phyloP scores from a whole-genome alignment of 371 early-diverging fungal genomes.

The Amoeboradix gromovi region DNA sequence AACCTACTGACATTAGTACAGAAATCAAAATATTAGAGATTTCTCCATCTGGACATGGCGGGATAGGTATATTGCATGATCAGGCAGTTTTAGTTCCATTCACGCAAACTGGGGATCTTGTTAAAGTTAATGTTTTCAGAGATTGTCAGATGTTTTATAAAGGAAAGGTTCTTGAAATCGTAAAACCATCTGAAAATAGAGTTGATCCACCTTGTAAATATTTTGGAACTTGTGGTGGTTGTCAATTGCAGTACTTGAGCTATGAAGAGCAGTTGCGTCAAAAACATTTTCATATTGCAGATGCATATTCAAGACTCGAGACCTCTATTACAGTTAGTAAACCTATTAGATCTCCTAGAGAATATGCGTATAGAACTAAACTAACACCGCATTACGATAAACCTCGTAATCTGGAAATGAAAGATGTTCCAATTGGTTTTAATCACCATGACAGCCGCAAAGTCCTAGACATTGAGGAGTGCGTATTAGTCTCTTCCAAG shows the following conservation, averaged over 20 bases:
- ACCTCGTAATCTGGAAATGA: conserved; percentile 4
- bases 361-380: conserved; percentile 26
- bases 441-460: conserved; percentile 16
- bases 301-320: conserved; percentile 11
- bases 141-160: conserved; percentile 25
- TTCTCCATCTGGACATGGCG: neutral
- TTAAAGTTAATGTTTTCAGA: conserved; percentile 14
- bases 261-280: conserved; percentile 22
- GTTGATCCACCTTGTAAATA: conserved; percentile 21
- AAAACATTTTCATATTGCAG: conserved; percentile 18
- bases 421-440: conserved; percentile 21
- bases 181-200: conserved; percentile 12
- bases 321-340: conserved; percentile 5
- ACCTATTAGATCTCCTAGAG: conserved; percentile 14
- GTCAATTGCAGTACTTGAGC: conserved; percentile 24
- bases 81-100: conserved; percentile 16
- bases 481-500: conserved; percentile 15
- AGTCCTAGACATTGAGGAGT: conserved; percentile 30
- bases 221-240: conserved; percentile 25
- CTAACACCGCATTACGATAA: conserved; percentile 26
- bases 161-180: conserved; percentile 20
- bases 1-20: neutral
- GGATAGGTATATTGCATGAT: neutral
- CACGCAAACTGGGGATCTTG: conserved; percentile 18
- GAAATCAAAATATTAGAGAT: neutral